Conservation (phyloP, 139 green algal genomes). For the Chlorella sp. region DNA sequence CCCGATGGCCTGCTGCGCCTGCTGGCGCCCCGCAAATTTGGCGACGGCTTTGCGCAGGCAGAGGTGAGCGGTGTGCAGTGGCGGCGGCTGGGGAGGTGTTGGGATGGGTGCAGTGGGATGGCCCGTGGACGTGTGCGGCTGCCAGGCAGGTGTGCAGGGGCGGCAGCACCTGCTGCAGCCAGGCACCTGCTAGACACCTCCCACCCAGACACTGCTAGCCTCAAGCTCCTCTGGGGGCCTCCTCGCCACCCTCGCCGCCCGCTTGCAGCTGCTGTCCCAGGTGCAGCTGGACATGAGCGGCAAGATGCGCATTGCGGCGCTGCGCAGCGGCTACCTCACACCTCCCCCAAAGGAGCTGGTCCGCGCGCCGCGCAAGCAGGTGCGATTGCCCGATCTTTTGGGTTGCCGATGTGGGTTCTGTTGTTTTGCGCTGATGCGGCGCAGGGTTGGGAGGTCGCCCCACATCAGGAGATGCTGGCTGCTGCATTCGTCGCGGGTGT, state of each 20-base stretch:
- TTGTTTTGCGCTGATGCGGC: too few relatives aligned
- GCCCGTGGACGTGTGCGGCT: background rate
- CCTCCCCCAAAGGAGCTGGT: slow-evolving; percentile 63
- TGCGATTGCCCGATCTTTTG: too few relatives aligned
- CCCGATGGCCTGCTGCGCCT: slow-evolving; percentile 74
- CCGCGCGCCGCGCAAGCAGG: slow-evolving; percentile 71
- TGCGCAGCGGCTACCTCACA: slow-evolving; percentile 85
- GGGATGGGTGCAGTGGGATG: too few relatives aligned
- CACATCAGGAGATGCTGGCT: too few relatives aligned
- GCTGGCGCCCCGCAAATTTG: slow-evolving; percentile 60
- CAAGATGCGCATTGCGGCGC: slow-evolving; percentile 27
- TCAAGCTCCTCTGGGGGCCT: background rate
- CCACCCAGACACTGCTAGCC: too few relatives aligned
- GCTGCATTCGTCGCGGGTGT: too few relatives aligned
- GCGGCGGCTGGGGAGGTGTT: too few relatives aligned
- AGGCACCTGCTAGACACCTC: too few relatives aligned
- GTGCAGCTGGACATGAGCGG: slow-evolving; percentile 45
- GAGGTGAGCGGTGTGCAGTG: slow-evolving; percentile 5
- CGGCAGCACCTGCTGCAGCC: too few relatives aligned
- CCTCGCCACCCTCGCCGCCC: background rate
- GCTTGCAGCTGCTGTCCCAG: background rate
- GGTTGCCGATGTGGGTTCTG: too few relatives aligned
- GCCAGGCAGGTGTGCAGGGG: too few relatives aligned
- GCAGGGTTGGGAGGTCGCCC: too few relatives aligned
- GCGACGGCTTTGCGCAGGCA: slow-evolving; percentile 82